Percentiles rank a stretch among this genome's conserved stretches.
Conservation (phyloP, 805 yeast genomes). For the Candida pseudoglaebosa region DNA sequence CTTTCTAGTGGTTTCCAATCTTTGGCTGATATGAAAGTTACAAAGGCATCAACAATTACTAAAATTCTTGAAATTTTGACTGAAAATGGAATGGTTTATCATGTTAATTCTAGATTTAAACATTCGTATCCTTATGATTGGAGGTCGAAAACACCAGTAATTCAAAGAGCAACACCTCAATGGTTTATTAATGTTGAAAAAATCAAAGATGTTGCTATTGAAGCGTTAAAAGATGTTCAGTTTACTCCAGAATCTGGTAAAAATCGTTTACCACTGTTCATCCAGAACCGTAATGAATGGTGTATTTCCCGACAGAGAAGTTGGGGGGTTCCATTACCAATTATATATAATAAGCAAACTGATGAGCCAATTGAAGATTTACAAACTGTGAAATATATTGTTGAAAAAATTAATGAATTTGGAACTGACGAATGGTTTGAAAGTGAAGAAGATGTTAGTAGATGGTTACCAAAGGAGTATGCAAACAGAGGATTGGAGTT, state of each 20-base stretch:
- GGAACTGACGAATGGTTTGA: constrained; percentile 86
- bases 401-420: constrained; percentile 46
- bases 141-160: constrained; percentile 94
- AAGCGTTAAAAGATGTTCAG: constrained; percentile 56
- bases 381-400: constrained; percentile 52
- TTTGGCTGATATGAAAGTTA: constrained; percentile 41
- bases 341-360: constrained; percentile 53
- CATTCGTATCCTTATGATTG: constrained; percentile 97
- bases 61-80: constrained; percentile 54
- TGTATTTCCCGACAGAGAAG: constrained; percentile 93
- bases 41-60: constrained; percentile 20
- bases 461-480: constrained; percentile 69
- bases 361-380: constrained; percentile 62
- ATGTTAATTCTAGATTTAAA: constrained; percentile 46
- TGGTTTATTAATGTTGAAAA: constrained; percentile 88
- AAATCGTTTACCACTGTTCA: constrained; percentile 67
- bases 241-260: constrained; percentile 75
- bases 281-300: constrained; percentile 86
- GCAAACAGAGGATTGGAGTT: constrained; percentile 41
- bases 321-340: constrained; percentile 99
- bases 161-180: constrained; percentile 92
- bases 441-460: constrained; percentile 43
- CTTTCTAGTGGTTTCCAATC: constrained; percentile 45
- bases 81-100: constrained; percentile 42
- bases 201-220: constrained; percentile 60